These are phyloP conservation scores for Didymella sp. DNA, from an alignment of 2,329 filamentous ascomycete genomes.

Conservation along the genomic window DNA sequence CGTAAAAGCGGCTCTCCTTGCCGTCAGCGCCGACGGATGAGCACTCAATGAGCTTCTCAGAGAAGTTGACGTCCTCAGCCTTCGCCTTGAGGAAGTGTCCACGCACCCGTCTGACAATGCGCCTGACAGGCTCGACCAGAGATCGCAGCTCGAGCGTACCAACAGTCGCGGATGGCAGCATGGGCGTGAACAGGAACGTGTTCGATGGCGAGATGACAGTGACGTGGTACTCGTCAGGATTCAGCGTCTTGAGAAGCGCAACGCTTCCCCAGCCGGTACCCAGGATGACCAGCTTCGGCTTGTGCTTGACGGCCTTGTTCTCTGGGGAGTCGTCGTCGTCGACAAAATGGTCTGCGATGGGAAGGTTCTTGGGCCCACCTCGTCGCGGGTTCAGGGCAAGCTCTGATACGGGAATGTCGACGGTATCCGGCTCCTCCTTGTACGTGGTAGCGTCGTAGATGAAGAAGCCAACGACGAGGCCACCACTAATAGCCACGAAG, in stretches of 20 bases:
- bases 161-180: conserved; percentile 96
- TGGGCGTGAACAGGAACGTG: conserved; percentile 97
- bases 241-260: conserved; percentile 85
- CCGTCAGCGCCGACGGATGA: conserved; percentile 75
- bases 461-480: conserved; percentile 82
- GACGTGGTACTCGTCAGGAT: conserved; percentile 92
- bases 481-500: conserved; percentile 73
- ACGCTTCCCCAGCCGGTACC: conserved; percentile 96
- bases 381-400: conserved; percentile 79
- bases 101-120: conserved; percentile 76
- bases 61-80: conserved; percentile 91
- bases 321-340: conserved; percentile 84
- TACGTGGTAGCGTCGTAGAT: conserved; percentile 94
- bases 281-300: conserved; percentile 89
- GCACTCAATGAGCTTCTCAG: conserved; percentile 87
- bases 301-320: conserved; percentile 76
- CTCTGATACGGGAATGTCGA: conserved; percentile 83
- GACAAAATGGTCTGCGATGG: conserved; percentile 84
- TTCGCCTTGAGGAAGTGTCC: conserved; percentile 90
- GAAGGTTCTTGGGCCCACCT: conserved; percentile 93
- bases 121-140: conserved; percentile 88
- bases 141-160: conserved; percentile 91
- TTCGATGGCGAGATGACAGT: conserved; percentile 94
- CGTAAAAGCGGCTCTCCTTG: conserved; percentile 81
- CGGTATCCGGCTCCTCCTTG: conserved; percentile 68